Evolutionary conservation across 345 rosid species (phyloP).

Genomic region (Camelina hispida): DNA sequence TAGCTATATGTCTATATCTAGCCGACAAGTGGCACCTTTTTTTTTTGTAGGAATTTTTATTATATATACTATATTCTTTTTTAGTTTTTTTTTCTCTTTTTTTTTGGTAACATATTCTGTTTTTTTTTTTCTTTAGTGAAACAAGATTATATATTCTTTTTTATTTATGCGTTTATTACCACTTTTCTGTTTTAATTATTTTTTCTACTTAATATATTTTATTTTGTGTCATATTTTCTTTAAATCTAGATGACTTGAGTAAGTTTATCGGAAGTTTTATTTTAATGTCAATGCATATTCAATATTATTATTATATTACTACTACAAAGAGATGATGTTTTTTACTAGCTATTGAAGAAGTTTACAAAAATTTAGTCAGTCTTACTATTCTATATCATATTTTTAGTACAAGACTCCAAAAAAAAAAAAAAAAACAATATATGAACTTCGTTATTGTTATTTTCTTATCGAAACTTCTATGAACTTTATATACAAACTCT

Average conservation of each 20-base stretch:
- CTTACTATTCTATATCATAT: not conserved
- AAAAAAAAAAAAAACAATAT: no score
- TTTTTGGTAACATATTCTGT: no score
- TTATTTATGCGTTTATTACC: no score
- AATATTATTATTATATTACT: not conserved
- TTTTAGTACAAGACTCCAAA: no score
- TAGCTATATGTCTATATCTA: constrained; percentile 24
- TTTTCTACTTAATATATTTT: not conserved
- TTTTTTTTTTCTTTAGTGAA: no score
- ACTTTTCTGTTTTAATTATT: no score
- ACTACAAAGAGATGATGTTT: not conserved
- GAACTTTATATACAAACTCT: no score
- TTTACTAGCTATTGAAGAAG: no score
- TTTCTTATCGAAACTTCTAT: no score
- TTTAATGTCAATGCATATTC: not conserved
- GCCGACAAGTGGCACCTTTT: constrained; percentile 35
- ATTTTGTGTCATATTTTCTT: not conserved
- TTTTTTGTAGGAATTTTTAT: constrained; percentile 22
- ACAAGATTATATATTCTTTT: no score
- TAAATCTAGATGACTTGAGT: not conserved
- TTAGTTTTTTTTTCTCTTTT: not conserved
- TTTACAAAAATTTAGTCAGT: not conserved
- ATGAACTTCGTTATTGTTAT: no score
- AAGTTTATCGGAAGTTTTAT: not conserved
- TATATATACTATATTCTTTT: not conserved